Evolutionary conservation across 192 early-diverging fungal genomes (phyloP).

Genomic region (Backusella westeae): DNA sequence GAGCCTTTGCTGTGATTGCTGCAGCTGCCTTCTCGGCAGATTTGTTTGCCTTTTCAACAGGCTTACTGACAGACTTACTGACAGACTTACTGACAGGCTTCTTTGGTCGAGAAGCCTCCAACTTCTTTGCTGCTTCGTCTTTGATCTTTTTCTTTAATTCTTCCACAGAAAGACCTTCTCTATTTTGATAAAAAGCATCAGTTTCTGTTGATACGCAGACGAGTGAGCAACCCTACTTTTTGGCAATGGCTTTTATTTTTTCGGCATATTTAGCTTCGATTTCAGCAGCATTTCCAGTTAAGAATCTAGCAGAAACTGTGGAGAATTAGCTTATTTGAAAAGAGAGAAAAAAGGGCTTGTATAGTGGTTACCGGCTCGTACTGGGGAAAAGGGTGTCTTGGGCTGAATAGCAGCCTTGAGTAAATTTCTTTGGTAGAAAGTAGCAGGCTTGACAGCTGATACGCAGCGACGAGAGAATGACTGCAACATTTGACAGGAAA

Average conservation of each 20-base stretch:
- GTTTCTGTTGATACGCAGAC: not conserved
- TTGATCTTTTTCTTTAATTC: slow-evolving; percentile 29
- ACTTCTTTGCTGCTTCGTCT: slow-evolving; percentile 18
- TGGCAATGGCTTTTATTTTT: slow-evolving; percentile 32
- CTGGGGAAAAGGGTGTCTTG: not conserved
- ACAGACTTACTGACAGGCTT: not conserved
- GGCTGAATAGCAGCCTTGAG: not conserved
- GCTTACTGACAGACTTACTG: not conserved
- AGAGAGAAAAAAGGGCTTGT: not conserved
- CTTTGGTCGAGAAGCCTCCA: slow-evolving; percentile 5
- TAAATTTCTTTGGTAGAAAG: not conserved
- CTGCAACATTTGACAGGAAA: not conserved
- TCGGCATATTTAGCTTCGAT: slow-evolving; percentile 37
- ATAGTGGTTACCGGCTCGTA: not conserved
- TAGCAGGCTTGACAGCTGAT: not conserved
- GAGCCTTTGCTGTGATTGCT: slow-evolving; percentile 15
- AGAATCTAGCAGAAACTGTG: slow-evolving; percentile 2
- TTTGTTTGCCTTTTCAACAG: not conserved
- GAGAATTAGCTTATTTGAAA: not conserved
- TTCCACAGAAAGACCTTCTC: slow-evolving; percentile 36
- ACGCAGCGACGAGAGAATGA: not conserved
- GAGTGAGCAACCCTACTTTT: slow-evolving; percentile 19
- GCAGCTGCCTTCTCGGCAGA: slow-evolving; percentile 2
- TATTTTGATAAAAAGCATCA: not conserved
- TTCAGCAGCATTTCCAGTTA: slow-evolving; percentile 11